Conservation (phyloP, 164 flowering plant species). For the Saururus chinensis region DNA sequence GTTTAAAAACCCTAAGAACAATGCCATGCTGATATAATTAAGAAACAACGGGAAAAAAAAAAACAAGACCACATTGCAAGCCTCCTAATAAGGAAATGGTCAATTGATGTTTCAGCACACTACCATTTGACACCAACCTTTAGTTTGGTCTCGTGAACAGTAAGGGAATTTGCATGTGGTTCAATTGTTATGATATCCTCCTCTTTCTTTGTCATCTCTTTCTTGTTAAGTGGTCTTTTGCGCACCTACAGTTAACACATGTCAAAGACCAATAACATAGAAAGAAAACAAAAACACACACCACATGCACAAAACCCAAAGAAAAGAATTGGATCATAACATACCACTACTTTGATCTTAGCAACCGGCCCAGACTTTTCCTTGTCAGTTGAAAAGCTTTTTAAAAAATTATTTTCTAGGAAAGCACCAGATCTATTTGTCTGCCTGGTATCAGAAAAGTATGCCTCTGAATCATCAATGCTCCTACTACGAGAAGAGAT, state of each 20-base stretch:
- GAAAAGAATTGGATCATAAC: constrained; percentile 7
- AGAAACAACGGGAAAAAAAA: not conserved
- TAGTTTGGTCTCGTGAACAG: constrained; percentile 85
- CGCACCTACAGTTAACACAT: constrained; percentile 50
- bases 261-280: not conserved
- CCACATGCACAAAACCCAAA: not conserved
- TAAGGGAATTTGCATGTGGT: constrained; percentile 43
- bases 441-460: constrained; percentile 30
- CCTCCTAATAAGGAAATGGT: not conserved
- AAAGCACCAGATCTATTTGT: constrained; percentile 31
- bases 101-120: not conserved
- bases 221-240: constrained; percentile 79
- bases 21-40: not conserved
- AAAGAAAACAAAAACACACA: not conserved
- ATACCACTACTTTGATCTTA: constrained; percentile 87
- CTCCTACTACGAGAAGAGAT: constrained; percentile 52
- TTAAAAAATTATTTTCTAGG: constrained; percentile 44
- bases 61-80: too few species aligned
- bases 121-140: constrained; percentile 37
- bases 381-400: constrained; percentile 46
- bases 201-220: constrained; percentile 68
- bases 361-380: constrained; percentile 65
- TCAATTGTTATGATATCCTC: constrained; percentile 68
- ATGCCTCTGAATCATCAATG: constrained; percentile 73
- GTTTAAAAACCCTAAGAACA: not conserved